Base-by-base conservation (phyloP, 148 eudicot genomes). In the Oxyria digyna region DNA sequence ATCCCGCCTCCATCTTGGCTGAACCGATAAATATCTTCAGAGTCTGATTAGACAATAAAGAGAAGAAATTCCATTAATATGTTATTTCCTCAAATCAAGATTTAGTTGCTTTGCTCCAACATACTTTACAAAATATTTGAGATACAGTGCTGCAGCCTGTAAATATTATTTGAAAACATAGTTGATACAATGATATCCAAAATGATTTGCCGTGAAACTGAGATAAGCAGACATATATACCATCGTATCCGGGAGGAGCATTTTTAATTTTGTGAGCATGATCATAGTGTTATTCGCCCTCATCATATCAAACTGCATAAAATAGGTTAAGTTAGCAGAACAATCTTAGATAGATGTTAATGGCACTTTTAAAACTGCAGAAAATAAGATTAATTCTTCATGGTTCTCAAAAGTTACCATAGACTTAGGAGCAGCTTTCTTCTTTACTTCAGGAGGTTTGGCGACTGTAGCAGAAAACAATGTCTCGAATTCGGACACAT, bases 181-280 rank as follows among this genome's bases (percentile, higher is more conserved):
- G 24, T 50, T 21, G 5, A 33, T 33, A 33, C 37, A 33, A 33
- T 33, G 27, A 50, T 18, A 50, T 50, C 24, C 57, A 23, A 20
- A 50, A 50, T 20, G 57, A 20, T 50, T 26, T 20, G 21, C 57
- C 23, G 9, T 8, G 8, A 8, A 50, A 8, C 21, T 24, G 24
- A 54, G 62, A n/a, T n/a, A n/a, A 54, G 2, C 52, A 46, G 8
- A n/a, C 57, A 41, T 72, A 68, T 89, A 75, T 85, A 92, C 98
- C 98, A 89, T 82, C 96, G 89, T 89, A 77, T 92, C 98, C 63
- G 96, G 86, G 66, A 92, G 96, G 55, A 96, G 98, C 98, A 92
- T 92, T 79, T 92, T 92, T 66, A 92, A 89, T 76, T 92, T 92
- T 69, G 98, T 92, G 67, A 92, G 91, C 98, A 92, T 92, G 42